These are phyloP conservation scores for Leptographium wingfieldii DNA, from an alignment of 2,329 filamentous ascomycete species.

Conservation along the genomic window DNA sequence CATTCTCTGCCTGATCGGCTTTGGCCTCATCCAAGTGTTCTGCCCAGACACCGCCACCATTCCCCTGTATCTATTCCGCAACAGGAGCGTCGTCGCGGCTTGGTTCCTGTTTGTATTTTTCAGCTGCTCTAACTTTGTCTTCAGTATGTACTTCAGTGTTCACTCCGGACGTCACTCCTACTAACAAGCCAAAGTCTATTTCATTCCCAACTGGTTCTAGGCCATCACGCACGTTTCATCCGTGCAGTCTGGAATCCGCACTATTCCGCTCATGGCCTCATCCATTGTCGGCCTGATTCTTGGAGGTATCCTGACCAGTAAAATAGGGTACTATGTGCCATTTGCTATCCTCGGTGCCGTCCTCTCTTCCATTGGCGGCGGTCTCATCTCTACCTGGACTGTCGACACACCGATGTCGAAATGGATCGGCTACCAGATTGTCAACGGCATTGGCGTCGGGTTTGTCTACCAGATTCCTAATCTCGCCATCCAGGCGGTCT, in stretches of 20 bases:
- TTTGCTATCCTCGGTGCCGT: constrained; percentile 8
- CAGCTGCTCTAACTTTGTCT: neutral
- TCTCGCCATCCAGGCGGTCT: constrained; percentile 25
- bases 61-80: constrained; percentile 25
- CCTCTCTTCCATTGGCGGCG: constrained; percentile 9
- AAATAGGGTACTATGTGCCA: constrained; percentile 22
- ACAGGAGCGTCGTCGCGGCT: constrained; percentile 16
- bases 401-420: constrained; percentile 11
- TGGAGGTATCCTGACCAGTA: constrained; percentile 22
- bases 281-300: constrained; percentile 23
- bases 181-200: constrained; percentile 1
- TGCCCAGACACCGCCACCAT: constrained; percentile 25
- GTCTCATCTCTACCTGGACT: neutral
- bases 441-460: constrained; percentile 24
- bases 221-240: constrained; percentile 25
- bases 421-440: constrained; percentile 24
- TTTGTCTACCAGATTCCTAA: constrained; percentile 15
- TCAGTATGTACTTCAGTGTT: neutral
- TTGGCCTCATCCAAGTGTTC: constrained; percentile 21
- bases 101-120: neutral
- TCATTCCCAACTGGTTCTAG: constrained; percentile 27
- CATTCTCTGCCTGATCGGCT: constrained; percentile 17
- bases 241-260: constrained; percentile 25
- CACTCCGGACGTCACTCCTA: too few species aligned
- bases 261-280: constrained; percentile 26